Base-by-base conservation (phyloP, 129 eudicot species). In the Rutidosis leptorrhynchoides region DNA sequence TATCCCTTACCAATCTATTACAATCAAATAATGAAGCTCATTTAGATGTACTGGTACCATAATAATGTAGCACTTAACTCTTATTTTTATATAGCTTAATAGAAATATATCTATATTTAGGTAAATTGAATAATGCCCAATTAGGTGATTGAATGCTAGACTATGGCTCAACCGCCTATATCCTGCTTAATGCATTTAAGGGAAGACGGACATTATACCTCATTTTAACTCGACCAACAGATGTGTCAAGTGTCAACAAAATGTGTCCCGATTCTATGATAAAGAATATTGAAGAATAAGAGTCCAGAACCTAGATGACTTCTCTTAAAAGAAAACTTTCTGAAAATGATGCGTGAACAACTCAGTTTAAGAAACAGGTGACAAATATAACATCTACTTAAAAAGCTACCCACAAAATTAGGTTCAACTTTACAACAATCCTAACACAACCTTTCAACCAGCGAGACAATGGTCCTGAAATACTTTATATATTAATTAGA, bases 191-290 rank as follows among this genome's bases (percentile, higher is more conserved):
- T 53, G 17, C 45, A 40, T 15, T 15, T 27, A 52, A 68, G 53
- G 46, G 1, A 42, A 21, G 46, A 28, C 29, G 16, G 12, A 28
- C 22, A 12, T 58, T 25, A 69, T n/a, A 35, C 37, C 24, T 57
- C 52, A 32, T 40, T 8, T 37, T 25, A 40, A 69, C 58, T 54
- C 37, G 7, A n/a, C 28, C 6, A 19, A 24, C 17, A 59, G 32
- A 49, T 5, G 46, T 26, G 10, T 58, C 33, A 59, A 29, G 46
- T 26, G 10, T 58, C 33, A 59, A 29, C 67, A 59, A 58, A 54
- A 27, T 7, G 33, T 30, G 45, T 45, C 30, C 29, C 46, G 26
- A 59, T 17, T 27, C 55, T 49, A 25, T 35, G 11, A 25, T 56
- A 69, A 14, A 55, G 17, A 69, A 57, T 28, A 57, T 6, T 28